A percentile compares a stretch with the other conserved stretches of the same genome.
phyloP scores from a whole-genome alignment of 2,329 filamentous ascomycete species.

The Paecilomyces fulvus region DNA sequence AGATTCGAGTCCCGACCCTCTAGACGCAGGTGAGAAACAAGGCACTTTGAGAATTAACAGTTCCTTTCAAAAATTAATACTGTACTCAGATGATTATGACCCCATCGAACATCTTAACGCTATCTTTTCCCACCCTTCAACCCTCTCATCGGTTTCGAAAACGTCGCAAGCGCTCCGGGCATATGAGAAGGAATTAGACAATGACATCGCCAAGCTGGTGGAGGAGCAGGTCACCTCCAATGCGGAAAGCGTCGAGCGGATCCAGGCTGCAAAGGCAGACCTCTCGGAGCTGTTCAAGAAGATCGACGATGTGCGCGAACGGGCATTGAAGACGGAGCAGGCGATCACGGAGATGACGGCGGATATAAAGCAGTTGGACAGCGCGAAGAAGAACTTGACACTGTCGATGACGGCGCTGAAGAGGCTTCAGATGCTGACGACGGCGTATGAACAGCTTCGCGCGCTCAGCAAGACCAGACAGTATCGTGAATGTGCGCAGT shows the following conservation, averaged over 20 bases:
- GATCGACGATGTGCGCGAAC: conserved; percentile 84
- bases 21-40: conserved; percentile 37
- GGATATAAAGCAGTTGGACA: conserved; percentile 94
- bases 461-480: conserved; percentile 76
- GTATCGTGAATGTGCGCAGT: conserved; percentile 87
- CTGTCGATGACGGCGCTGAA: conserved; percentile 97
- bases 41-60: neutral
- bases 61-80: neutral
- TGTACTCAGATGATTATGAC: conserved; percentile 69
- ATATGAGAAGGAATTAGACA: conserved; percentile 75
- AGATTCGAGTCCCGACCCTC: conserved; percentile 27
- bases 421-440: conserved; percentile 95
- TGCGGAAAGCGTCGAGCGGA: conserved; percentile 78
- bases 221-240: conserved; percentile 74
- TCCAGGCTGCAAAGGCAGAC: conserved; percentile 84
- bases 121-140: conserved; percentile 83
- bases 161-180: conserved; percentile 65
- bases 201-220: conserved; percentile 65
- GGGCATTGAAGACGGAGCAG: conserved; percentile 85
- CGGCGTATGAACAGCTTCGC: conserved; percentile 92
- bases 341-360: conserved; percentile 98
- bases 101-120: conserved; percentile 87
- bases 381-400: conserved; percentile 92
- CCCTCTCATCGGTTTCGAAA: conserved; percentile 65
- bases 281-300: conserved; percentile 84